Evolutionary conservation across 768 basidiomycete genomes (phyloP), one percentile per base, ranked within the genome.

Genomic region (Boletus insuetus): DNA sequence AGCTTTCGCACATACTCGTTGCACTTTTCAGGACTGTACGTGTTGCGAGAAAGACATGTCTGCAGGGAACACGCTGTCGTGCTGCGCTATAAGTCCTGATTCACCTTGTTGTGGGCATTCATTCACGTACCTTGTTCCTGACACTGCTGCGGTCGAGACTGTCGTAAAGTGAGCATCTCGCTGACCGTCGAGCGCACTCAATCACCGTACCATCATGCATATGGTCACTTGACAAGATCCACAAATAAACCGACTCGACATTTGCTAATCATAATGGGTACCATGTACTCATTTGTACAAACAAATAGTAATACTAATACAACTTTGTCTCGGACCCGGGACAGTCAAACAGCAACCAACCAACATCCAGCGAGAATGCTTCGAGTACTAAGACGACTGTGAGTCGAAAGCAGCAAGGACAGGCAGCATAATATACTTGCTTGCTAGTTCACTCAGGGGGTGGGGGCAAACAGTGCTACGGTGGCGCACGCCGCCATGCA

Each of bases 11-110:
- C 63, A 12, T 77, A 65, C 10, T 70, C 63, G 41, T 83, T 73
- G 62, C 88, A 90, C 57, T 78, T 82, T 19, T 87, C 85, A 0
- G 84, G 87, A 3, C 59, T 61, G 62, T 87, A 89, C 0, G 83
- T 86, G 66, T 89, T 79, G 56, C 78, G 82, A 49, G 76, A 77
- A 31, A 89, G 73, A 64, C 88, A 90, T 2, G 72, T 53, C 42
- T 89, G 87, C 4, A 89, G 72, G 20, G 74, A 67, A 63, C 87
- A 89, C 0, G 87, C 87, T 89, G 60, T 2, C 5, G 1, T 17
- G 34, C 29, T 1, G 11, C 22, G 43, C 29, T 29, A 14, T 17
- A 37, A 13, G 13, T 53, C 17, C 4, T 20, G 24, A 29, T 4
- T 34, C 49, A 53, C 12, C 8, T 13, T 3, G 34, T 31, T 6